Percentiles rank a stretch among this genome's conserved stretches.
Evolutionary conservation across 176 grass and related monocot species (phyloP).

Genomic region (Phyllostachys edulis): DNA sequence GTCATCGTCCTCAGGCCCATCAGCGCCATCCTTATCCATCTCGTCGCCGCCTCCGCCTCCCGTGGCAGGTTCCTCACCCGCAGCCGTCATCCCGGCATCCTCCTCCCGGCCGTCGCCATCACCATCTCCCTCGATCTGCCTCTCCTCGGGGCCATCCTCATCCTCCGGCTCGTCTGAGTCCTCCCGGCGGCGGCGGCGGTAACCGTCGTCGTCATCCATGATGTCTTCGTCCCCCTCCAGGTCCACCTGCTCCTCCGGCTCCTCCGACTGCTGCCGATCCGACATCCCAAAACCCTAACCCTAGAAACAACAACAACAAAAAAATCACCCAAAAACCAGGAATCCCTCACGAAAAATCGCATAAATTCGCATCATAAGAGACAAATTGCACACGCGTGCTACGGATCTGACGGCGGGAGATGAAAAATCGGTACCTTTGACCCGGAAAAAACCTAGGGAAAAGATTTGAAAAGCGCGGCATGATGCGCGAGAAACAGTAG

Average conservation of each 20-base stretch:
- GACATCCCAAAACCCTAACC: slow-evolving; percentile 49
- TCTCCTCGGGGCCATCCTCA: slow-evolving; percentile 39
- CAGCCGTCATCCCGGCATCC: slow-evolving; percentile 15
- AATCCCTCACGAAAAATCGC: background rate
- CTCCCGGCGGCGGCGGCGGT: slow-evolving; percentile 42
- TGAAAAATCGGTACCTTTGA: slow-evolving; percentile 42
- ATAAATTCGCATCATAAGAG: background rate
- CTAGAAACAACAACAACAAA: background rate
- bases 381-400: background rate
- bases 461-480: slow-evolving; percentile 42
- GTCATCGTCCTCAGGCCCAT: slow-evolving; percentile 59
- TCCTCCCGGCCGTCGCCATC: slow-evolving; percentile 13
- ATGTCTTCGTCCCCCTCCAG: slow-evolving; percentile 88
- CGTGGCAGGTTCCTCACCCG: background rate
- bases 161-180: slow-evolving; percentile 63
- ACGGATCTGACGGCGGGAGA: slow-evolving; percentile 34
- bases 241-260: slow-evolving; percentile 95
- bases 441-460: slow-evolving; percentile 42
- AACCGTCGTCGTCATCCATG: slow-evolving; percentile 76
- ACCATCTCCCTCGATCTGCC: background rate
- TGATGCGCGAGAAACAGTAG: slow-evolving; percentile 36
- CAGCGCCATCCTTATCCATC: slow-evolving; percentile 31
- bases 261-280: slow-evolving; percentile 57
- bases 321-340: background rate
- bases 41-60: slow-evolving; percentile 24